Evolutionary conservation across 1,284 basidiomycete genomes (phyloP).

Genomic region (Tilletia setariae): DNA sequence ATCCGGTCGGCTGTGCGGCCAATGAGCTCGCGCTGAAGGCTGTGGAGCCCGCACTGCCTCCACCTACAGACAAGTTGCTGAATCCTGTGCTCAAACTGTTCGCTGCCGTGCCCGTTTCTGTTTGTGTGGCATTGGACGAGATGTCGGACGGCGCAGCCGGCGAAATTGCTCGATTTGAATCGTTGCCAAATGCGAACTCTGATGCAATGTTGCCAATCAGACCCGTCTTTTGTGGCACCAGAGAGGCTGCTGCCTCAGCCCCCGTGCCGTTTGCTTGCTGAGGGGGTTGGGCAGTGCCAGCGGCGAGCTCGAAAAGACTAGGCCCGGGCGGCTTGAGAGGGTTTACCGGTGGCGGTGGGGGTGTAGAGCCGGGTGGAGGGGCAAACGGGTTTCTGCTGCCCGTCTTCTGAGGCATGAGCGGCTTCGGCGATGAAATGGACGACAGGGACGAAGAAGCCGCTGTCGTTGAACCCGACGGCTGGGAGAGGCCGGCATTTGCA

Average conservation of each 20-base stretch:
- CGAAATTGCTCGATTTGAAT: neutral
- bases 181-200: slow-evolving; percentile 48
- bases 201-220: slow-evolving; percentile 54
- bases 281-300: slow-evolving; percentile 28
- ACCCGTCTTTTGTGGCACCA: slow-evolving; percentile 50
- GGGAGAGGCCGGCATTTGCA: neutral
- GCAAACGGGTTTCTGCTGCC: slow-evolving; percentile 95
- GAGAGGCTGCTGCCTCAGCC: slow-evolving; percentile 17
- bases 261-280: slow-evolving; percentile 39
- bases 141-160: neutral
- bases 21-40: slow-evolving; percentile 17
- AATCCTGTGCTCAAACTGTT: slow-evolving; percentile 17
- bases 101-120: neutral
- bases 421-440: slow-evolving; percentile 58
- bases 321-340: slow-evolving; percentile 20
- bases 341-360: slow-evolving; percentile 48
- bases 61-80: slow-evolving; percentile 30
- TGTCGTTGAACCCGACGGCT: slow-evolving; percentile 45
- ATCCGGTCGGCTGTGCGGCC: slow-evolving; percentile 41
- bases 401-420: slow-evolving; percentile 81
- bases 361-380: slow-evolving; percentile 61
- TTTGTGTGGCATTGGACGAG: neutral
- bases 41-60: slow-evolving; percentile 16
- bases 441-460: slow-evolving; percentile 43
- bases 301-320: slow-evolving; percentile 21